Percentiles rank a stretch among this genome's conserved stretches.
These are phyloP conservation scores for Aspergillus transmontanensis DNA, from an alignment of 2,329 filamentous ascomycete species.

Conservation along the genomic window DNA sequence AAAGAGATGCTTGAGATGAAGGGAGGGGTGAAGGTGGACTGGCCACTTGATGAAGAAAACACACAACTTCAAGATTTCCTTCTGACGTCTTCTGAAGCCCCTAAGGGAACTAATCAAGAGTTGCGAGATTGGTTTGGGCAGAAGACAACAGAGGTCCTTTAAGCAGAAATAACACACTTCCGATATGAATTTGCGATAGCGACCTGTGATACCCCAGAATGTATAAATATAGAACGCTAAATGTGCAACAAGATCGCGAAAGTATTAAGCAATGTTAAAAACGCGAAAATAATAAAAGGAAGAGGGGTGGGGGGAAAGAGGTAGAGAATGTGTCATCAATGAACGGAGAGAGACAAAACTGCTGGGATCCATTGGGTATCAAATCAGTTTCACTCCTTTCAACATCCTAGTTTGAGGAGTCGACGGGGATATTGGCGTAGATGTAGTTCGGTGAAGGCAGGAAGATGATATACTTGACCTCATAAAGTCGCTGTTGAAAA, in stretches of 20 bases:
- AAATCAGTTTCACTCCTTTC: neutral
- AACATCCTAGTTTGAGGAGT: neutral
- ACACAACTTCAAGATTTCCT: constrained; percentile 79
- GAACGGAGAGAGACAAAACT: neutral
- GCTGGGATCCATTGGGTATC: constrained; percentile 13
- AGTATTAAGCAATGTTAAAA: constrained; percentile 3
- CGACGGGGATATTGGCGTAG: neutral
- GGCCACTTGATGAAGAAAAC: constrained; percentile 75
- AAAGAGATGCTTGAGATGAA: constrained; percentile 90
- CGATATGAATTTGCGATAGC: neutral
- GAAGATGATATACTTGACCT: constrained; percentile 8
- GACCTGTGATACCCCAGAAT: constrained; percentile 29
- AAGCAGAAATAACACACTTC: constrained; percentile 24
- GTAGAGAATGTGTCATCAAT: neutral
- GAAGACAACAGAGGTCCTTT: constrained; percentile 73
- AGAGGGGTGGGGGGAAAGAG: neutral
- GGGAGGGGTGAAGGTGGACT: constrained; percentile 73
- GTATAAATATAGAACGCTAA: neutral
- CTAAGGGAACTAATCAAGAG: constrained; percentile 60
- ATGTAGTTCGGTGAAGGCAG: neutral
- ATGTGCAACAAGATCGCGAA: neutral
- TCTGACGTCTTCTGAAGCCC: constrained; percentile 36
- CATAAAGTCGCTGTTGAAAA: constrained; percentile 68
- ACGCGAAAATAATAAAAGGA: neutral
- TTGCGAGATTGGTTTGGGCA: constrained; percentile 79